Evolutionary conservation across 1,284 basidiomycete species (phyloP).

Genomic region (Neonothopanus nambi): DNA sequence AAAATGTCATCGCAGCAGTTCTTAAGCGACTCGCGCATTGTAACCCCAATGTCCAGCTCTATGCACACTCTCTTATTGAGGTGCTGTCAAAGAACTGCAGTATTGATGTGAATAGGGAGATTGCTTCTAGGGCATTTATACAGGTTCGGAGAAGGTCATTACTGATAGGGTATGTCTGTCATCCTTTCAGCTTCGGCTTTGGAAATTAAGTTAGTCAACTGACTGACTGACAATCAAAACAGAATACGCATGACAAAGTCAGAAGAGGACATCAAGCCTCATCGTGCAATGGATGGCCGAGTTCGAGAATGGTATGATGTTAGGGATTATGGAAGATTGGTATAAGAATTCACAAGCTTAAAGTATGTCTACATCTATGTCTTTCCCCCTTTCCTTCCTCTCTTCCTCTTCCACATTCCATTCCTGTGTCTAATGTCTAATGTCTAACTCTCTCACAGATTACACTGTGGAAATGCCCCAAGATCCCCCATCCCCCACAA

Average conservation of each 20-base stretch:
- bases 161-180: too few relatives aligned
- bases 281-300: constrained; percentile 91
- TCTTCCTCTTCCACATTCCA: constrained; percentile 47
- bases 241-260: constrained; percentile 90
- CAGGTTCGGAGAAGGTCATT: too few relatives aligned
- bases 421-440: constrained; percentile 65
- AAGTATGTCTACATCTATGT: constrained; percentile 50
- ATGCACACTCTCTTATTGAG: constrained; percentile 86
- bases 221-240: too few relatives aligned
- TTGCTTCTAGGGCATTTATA: too few relatives aligned
- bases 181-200: constrained; percentile 72
- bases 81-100: constrained; percentile 92
- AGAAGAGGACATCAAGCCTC: constrained; percentile 83
- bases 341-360: constrained; percentile 82
- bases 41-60: constrained; percentile 96
- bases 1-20: constrained; percentile 85
- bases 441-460: too few relatives aligned
- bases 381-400: constrained; percentile 9
- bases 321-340: constrained; percentile 92
- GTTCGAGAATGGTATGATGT: constrained; percentile 77
- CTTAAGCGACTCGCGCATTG: too few relatives aligned
- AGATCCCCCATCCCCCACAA: too few relatives aligned
- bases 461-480: too few relatives aligned
- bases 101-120: constrained; percentile 76
- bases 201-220: constrained; percentile 8